Percentiles rank a stretch among this genome's conserved stretches.
These are phyloP conservation scores for Fusarium vanettenii DNA, from an alignment of 2,329 filamentous ascomycete species.

Conservation along the genomic window DNA sequence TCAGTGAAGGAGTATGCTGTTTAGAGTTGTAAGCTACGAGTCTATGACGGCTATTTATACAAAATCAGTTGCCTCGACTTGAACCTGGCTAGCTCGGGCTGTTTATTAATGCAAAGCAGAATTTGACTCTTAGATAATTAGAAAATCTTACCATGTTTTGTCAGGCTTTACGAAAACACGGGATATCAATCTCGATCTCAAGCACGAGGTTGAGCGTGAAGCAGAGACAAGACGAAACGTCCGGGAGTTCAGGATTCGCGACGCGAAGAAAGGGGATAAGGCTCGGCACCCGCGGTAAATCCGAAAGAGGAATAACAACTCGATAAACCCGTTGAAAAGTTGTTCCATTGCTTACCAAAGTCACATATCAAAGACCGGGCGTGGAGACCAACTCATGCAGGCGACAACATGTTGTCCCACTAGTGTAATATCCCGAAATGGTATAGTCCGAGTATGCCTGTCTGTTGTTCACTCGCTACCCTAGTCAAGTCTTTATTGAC, in stretches of 20 bases:
- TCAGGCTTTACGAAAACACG: neutral
- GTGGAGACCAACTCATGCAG: neutral
- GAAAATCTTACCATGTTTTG: neutral
- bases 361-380: neutral
- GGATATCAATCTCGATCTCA: neutral
- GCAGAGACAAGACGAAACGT: neutral
- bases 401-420: neutral
- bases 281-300: neutral
- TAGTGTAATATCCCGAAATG: conserved; percentile 1
- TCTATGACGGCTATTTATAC: neutral
- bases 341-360: neutral
- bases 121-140: neutral
- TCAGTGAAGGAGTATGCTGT: neutral
- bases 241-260: neutral
- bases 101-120: neutral
- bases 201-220: neutral
- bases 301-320: neutral
- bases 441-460: neutral
- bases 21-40: neutral
- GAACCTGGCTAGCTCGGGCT: neutral
- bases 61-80: neutral
- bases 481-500: neutral
- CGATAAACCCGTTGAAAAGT: neutral
- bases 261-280: neutral
- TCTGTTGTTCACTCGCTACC: neutral